Base-by-base conservation (phyloP, 345 rosid genomes). In the Syzygium jambos region DNA sequence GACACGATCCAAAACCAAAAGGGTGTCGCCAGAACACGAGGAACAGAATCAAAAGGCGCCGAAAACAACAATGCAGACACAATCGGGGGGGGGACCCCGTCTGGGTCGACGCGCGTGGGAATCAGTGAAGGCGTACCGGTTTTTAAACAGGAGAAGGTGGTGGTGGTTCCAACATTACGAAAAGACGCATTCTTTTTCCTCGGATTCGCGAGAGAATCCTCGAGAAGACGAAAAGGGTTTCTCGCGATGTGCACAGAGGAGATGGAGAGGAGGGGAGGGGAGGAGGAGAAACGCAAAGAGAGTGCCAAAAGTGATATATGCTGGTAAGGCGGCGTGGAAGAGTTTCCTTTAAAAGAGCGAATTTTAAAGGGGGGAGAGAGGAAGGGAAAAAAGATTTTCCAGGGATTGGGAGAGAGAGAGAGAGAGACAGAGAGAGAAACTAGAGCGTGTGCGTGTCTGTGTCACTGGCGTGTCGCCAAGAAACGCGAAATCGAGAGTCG, bases 271-370 rank as follows among this genome's bases (percentile, higher is more conserved):
- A 21, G 59, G 3, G 27, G 0, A 4, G 1, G 25, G 56, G 61
- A 30, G 77, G 30, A 22, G 21, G 22, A 23, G 38, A 68, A 73
- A 73, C 80, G 80, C 55, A 63, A 78, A 43, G 46, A 22, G 87
- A 51, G 78, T 49, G 87, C 29, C 57, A 65, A 54, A 63, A 54
- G 55, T 53, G 51, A 27, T 43, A 27, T 43, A 43, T 63, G 86
- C 53, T 51, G 86, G 86, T 57, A 78, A 65, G 87, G 87, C 87
- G 87, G 87, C 87, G 87, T 63, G 82, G 43, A 54, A 54, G 68
- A 78, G 87, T 73, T 73, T 73, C 80, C 80, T 34, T 34, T 46
- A 73, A 57, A 52, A 41, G 52, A 34, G 43, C 53, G 5, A 52
- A 73, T 22, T 73, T 34, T 34, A 34, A 73, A 68, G 46, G 25